phyloP scores from a whole-genome alignment of 2,329 filamentous ascomycete genomes.

The Knufia petricola region DNA sequence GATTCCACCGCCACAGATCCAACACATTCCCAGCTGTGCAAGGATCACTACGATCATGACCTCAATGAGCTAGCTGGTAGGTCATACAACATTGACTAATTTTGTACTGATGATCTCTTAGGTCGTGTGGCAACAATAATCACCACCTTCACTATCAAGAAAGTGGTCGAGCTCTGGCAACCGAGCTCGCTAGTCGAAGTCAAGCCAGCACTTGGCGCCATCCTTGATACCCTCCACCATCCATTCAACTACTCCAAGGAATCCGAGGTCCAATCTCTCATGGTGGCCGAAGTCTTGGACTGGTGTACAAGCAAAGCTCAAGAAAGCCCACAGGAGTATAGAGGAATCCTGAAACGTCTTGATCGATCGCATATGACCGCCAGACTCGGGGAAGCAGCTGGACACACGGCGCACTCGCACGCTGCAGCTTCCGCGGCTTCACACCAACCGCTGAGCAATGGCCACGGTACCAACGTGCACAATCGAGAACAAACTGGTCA shows the following conservation, averaged over 20 bases:
- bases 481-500: background rate
- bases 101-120: background rate
- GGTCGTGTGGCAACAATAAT: conserved; percentile 4
- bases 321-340: background rate
- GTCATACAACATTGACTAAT: background rate
- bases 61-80: conserved; percentile 7
- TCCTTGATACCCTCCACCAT: conserved; percentile 5
- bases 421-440: conserved; percentile 3
- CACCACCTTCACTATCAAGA: conserved; percentile 8
- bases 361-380: conserved; percentile 2
- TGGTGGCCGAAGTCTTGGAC: conserved; percentile 8
- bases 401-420: conserved; percentile 1
- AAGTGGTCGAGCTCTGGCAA: conserved; percentile 6
- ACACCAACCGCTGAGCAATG: background rate
- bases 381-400: background rate
- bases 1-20: conserved; percentile 6
- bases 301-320: conserved; percentile 4
- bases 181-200: background rate
- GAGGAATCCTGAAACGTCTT: background rate
- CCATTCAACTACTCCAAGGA: conserved; percentile 8
- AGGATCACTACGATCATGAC: conserved; percentile 8
- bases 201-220: conserved; percentile 1
- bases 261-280: conserved; percentile 6
- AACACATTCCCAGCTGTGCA: conserved; percentile 8
- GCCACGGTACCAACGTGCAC: conserved; percentile 1